Conservation (phyloP, 805 yeast species). For the Ogataea parapolymorpha region DNA sequence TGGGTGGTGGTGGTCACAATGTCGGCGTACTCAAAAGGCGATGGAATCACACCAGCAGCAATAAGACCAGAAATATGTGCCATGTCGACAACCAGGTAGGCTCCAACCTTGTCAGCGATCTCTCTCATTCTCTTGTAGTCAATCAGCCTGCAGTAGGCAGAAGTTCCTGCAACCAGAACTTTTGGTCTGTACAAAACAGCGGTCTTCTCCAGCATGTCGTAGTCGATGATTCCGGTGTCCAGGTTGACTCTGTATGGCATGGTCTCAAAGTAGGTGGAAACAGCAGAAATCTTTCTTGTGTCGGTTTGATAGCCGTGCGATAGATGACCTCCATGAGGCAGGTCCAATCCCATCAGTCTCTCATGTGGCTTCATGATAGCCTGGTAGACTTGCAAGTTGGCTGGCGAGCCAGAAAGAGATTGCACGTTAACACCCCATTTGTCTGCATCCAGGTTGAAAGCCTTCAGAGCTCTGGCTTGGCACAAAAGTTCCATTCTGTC, state of each 20-base stretch:
- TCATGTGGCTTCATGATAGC: conserved; percentile 95
- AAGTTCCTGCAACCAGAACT: conserved; percentile 95
- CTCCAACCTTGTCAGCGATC: conserved; percentile 96
- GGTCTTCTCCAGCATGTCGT: conserved; percentile 88
- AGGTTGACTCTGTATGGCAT: conserved; percentile 96
- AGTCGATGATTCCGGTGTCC: conserved; percentile 92
- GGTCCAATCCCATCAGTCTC: conserved; percentile 95
- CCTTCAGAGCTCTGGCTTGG: conserved; percentile 90
- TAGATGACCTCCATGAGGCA: conserved; percentile 98
- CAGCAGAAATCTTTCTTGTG: conserved; percentile 88
- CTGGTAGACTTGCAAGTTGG: conserved; percentile 93
- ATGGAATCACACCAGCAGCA: conserved; percentile 92
- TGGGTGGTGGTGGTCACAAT: conserved; percentile 98
- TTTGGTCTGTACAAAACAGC: conserved; percentile 94
- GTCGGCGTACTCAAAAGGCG: conserved; percentile 96
- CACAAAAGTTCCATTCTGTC: conserved; percentile 91
- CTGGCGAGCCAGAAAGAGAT: conserved; percentile 95
- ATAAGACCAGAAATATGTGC: conserved; percentile 97
- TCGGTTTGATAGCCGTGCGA: conserved; percentile 98
- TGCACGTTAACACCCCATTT: conserved; percentile 99
- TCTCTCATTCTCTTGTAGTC: conserved; percentile 96
- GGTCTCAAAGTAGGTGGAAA: conserved; percentile 95
- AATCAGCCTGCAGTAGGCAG: conserved; percentile 94
- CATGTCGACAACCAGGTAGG: conserved; percentile 95
- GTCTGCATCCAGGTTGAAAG: conserved; percentile 74